Base-by-base conservation (phyloP, 2,329 filamentous ascomycete species). In the Teratosphaeria destructans region DNA sequence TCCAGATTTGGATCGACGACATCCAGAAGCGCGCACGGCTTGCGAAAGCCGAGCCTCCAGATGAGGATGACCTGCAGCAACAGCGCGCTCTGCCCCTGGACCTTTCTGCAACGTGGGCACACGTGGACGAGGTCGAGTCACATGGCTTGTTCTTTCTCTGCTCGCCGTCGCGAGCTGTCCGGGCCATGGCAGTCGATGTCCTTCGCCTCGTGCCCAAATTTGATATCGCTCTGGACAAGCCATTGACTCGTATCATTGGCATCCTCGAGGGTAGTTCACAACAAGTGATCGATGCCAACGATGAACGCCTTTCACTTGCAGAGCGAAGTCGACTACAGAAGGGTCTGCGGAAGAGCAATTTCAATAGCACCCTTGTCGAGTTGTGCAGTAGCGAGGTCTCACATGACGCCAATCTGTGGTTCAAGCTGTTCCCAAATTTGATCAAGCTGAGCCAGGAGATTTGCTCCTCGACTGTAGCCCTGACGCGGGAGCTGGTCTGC, bases 1-100 rank as follows among this genome's bases (percentile, higher is more conserved):
- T 99, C 12, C 86, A 92, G 63, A 96, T 99, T 47, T 99, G 95
- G 95, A 95, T 96, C 57, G 92, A 96, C 63, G 93, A 97, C 70
- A 95, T 99, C 63, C 88, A 89, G 69, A 85, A 88, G 63, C 96
- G 94, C 70, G 89, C 86, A 1, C 87, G 85, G 64, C 89, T 91
- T 61, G 87, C 85, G 7, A 81, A 83, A 5, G 78, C 83, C 1
- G 86, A 90, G 34, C 78, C 75, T 3, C 65, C 81, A 3, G 76
- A 80, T 6, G 89, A 92, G 54, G 81, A 84, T 23, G 81, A 78
- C 49, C 77, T 77, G 11, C 59, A 60, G 29, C 59, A 60, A 3
- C 60, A 56, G 26, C 65, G 64, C 10, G 56, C 62, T 8, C 55
- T 72, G 19, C 68, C 69, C 61, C 82, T 96, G 34, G 92, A 96